Base-by-base conservation (phyloP, 2,329 filamentous ascomycete genomes). In the Penicillium sp. region DNA sequence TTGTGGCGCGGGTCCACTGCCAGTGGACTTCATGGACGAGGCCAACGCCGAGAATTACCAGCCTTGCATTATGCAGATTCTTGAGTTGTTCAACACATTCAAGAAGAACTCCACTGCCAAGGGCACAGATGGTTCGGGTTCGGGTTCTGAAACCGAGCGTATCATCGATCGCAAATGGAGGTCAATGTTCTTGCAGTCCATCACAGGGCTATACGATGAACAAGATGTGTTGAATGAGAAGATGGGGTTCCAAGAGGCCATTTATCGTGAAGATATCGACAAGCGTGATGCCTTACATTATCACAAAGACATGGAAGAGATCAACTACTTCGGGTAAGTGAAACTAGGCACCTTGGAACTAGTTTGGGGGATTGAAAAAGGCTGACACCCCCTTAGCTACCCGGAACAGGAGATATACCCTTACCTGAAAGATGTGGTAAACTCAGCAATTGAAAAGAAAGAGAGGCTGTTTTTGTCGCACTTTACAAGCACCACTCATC, bases 261-360 rank as follows among this genome's bases (percentile, higher is more conserved):
- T 75, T 13, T 60, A 63, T 31, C 67, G 66, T 21, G 67, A 72
- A 34, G 60, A 62, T 16, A 59, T 75, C 7, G 56, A 55, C 5
- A 54, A 65, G n/a, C 50, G 55, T 5, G 50, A 45, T 1, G 67
- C 71, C n/a, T 71, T 68, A 45, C 60, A 72, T 57, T 77, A 60
- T 55, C 71, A 57, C 59, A 53, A 54, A 48, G 66, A 27, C 47
- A 67, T 54, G 59, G 49, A 61, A 40, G 65, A 70, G 48, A 61
- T 71, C 53, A 78, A 78, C 55, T 79, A 78, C 54, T 79, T 78
- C 59, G 76, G 76, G 54, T 77, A 56, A 48, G 66, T 39, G 62
- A 48, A 13, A 62, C 24, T 27, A 22, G 5, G 6, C 21, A 47
- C 10, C 24, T 27, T 29, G 5, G 6, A n/a, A 47, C 10, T 34